Base-by-base conservation (phyloP, 352 stramenopile species). In the Pythium chondricola region DNA sequence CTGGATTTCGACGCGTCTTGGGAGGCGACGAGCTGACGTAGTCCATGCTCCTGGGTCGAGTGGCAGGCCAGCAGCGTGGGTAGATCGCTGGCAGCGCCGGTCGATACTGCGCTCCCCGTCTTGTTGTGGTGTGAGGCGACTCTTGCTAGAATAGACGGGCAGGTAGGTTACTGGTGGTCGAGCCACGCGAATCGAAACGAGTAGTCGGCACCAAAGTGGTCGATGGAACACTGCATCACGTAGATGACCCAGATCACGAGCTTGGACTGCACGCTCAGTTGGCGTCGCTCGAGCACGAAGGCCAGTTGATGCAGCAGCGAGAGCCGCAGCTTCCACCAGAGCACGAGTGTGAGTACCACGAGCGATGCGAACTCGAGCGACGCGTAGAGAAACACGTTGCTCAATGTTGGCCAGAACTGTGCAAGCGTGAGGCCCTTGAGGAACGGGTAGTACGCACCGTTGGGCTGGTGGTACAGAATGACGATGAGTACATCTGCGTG, bases 91-190 rank as follows among this genome's bases (percentile, higher is more conserved):
- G 5, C 8, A 14, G 24, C 26, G 18, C 36, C 14, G 14, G 48
- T 62, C 17, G 61, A 73, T 6, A 57, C 64, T 4, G 44, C 60
- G 18, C 52, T 63, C n/a, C 64, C 64, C 60, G 69, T 58, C 24
- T n/a, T 49, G 17, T 33, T 8, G 29, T 13, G 29, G 29, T 33
- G 8, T 33, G 29, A 33, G 13, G 13, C 29, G 7, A 33, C 29
- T 33, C 29, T 33, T 13, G 8, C 29, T 33, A n/a, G n/a, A n/a
- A n/a, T n/a, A n/a, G n/a, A n/a, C n/a, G 29, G 29, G 29, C 13
- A 13, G 29, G 8, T 33, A 33, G 8, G 8, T 33, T 33, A 13
- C 18, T 51, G 41, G 43, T 41, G 30, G 10, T 38, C 39, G 1
- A 63, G 47, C 54, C 54, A 63, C 27, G 44, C 42, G 37, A 63